These are phyloP conservation scores for Rhizopogon salebrosus DNA, from an alignment of 768 basidiomycete species.

Conservation along the genomic window DNA sequence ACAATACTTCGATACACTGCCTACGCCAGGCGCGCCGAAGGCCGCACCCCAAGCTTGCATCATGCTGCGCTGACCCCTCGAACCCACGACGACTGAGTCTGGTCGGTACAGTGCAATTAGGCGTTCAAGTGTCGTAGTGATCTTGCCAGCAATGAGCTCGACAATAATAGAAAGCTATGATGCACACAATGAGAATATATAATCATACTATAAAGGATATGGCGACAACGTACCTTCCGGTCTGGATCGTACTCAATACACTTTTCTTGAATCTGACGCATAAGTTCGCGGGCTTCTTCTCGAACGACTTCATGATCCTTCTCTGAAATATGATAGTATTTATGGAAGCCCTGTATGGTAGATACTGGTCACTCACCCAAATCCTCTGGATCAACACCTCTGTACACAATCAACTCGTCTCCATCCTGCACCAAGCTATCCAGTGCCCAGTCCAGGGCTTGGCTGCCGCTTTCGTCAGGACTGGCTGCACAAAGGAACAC, in stretches of 20 bases:
- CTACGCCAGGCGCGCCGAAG: slow-evolving; percentile 49
- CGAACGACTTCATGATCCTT: slow-evolving; percentile 73
- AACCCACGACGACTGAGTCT: slow-evolving; percentile 91
- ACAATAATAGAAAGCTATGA: slow-evolving; percentile 80
- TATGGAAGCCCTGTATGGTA: neutral
- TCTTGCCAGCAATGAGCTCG: slow-evolving; percentile 89
- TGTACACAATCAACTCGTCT: slow-evolving; percentile 88
- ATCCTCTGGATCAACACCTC: slow-evolving; percentile 86
- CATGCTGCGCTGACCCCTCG: slow-evolving; percentile 61
- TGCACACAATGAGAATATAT: neutral
- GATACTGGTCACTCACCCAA: slow-evolving; percentile 44
- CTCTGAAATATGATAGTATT: slow-evolving; percentile 34
- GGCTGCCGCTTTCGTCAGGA: slow-evolving; percentile 79
- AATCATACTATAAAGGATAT: neutral
- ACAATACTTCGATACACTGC: slow-evolving; percentile 67
- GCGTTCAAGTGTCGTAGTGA: slow-evolving; percentile 86
- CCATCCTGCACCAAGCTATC: slow-evolving; percentile 81
- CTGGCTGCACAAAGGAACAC: slow-evolving; percentile 89
- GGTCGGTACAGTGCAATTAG: slow-evolving; percentile 89
- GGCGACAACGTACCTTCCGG: slow-evolving; percentile 53
- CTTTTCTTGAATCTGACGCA: slow-evolving; percentile 76
- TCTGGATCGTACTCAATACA: slow-evolving; percentile 73
- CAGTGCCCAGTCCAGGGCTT: slow-evolving; percentile 92
- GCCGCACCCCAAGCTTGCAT: slow-evolving; percentile 50
- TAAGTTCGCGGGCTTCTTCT: slow-evolving; percentile 82